Evolutionary conservation across 306 rosid species (phyloP), one percentile per base, ranked within the genome.

Genomic region (Rubus idaeus): DNA sequence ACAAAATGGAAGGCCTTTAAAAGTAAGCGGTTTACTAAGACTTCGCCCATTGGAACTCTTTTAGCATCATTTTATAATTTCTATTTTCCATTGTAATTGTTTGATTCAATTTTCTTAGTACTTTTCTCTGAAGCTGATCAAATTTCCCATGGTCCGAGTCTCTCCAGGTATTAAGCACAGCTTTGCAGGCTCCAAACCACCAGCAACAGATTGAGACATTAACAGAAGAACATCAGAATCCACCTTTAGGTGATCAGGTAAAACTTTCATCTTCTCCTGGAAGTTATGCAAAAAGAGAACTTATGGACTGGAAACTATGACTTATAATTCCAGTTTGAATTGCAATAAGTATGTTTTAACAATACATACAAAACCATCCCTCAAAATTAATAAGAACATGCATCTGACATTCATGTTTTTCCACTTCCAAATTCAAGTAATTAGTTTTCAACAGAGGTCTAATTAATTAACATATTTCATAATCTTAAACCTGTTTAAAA

Each of bases 131-230:
- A 79, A 75, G 50, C 60, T 83, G 63, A 70, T 63, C 53, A 62
- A 40, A 68, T 6, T 37, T 30, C 35, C 53, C 20, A 11, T 67
- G 77, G 14, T 78, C 18, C 26, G 63, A 74, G 70, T 82, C 52
- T 71, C 63, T 72, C 56, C 81, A 70, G 76, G 65, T 57, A 50
- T 67, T 78, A 44, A 75, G 78, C 53, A 74, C 88, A 75, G 71
- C 68, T 83, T 50, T 83, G 80, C 85, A 83, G 76, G 81, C 68
- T 66, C 83, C 74, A 66, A 79, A 81, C 51, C 57, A 37, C 74
- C 73, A 8, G 21, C 84, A 75, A 10, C 84, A 60, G n/a, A 23
- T 39, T 72, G 84, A 81, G 68, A 74, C 47, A 20, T 64, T 62
- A 56, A 66, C 57, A 49, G 10, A 74, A 66, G 90, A 86, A 72